Conservation (phyloP, 768 basidiomycete species). For the Kwoniella bestiolae region DNA sequence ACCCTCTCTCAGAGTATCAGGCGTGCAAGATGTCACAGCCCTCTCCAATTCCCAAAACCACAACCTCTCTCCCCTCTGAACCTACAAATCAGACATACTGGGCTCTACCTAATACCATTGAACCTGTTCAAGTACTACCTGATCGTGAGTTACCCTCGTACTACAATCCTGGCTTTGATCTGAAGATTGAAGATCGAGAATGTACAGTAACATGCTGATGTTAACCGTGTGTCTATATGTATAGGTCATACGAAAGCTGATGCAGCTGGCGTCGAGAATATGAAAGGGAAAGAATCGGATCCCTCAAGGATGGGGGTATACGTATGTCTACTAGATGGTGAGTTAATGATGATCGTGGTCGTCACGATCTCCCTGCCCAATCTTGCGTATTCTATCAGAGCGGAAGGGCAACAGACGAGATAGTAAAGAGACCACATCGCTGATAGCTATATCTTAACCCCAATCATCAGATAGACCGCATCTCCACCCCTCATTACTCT, state of each 20-base stretch:
- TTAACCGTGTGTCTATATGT: too few species aligned
- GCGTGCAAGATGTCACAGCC: not conserved
- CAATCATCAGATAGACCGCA: constrained; percentile 41
- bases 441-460: too few species aligned
- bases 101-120: constrained; percentile 17
- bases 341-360: too few species aligned
- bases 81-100: constrained; percentile 6
- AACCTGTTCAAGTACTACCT: constrained; percentile 25
- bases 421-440: too few species aligned
- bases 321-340: constrained; percentile 45
- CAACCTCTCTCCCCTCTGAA: too few species aligned
- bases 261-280: not conserved
- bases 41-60: not conserved
- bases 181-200: too few species aligned
- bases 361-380: too few species aligned
- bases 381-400: too few species aligned
- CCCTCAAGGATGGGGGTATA: constrained; percentile 47
- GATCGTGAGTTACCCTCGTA: constrained; percentile 27
- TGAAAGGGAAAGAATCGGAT: constrained; percentile 36
- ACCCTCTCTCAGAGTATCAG: too few species aligned
- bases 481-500: constrained; percentile 38
- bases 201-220: too few species aligned
- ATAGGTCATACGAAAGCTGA: constrained; percentile 22
- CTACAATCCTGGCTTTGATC: too few species aligned
- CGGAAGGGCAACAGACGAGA: too few species aligned